Conservation (phyloP, 2,329 filamentous ascomycete genomes). For the Myriosclerotinia duriaeana region DNA sequence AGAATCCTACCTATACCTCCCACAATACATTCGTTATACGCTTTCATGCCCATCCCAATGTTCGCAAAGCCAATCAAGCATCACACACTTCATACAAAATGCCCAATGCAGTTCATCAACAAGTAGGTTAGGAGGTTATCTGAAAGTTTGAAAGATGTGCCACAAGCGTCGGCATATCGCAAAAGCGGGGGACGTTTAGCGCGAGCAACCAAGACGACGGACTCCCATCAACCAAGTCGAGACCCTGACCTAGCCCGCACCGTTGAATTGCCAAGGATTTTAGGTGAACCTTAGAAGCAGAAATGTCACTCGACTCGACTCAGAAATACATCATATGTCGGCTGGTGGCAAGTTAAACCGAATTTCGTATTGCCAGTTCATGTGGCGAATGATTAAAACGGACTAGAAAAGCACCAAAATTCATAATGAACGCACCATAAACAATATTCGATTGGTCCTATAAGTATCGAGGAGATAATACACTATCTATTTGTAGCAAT, state of each 20-base stretch:
- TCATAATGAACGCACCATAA: too few relatives aligned
- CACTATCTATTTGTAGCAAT: not conserved
- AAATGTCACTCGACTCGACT: not conserved
- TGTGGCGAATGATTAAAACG: not conserved
- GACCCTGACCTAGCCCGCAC: not conserved
- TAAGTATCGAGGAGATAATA: not conserved
- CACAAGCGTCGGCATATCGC: not conserved
- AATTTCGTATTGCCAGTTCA: not conserved
- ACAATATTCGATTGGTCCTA: not conserved
- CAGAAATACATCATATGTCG: not conserved
- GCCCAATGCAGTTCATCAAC: not conserved
- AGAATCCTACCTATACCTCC: not conserved
- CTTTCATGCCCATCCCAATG: not conserved
- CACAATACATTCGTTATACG: not conserved
- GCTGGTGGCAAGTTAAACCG: not conserved
- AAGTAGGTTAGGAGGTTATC: not conserved
- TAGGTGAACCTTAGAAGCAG: not conserved
- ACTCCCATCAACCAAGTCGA: not conserved
- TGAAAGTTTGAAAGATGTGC: conserved; percentile 6
- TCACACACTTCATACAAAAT: not conserved
- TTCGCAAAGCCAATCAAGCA: not conserved
- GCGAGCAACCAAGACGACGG: not conserved
- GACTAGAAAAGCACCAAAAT: too few relatives aligned
- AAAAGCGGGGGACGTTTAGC: not conserved
- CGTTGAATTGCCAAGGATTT: not conserved